phyloP scores from a whole-genome alignment of 148 eudicot genomes.

The Euryodendron excelsum region DNA sequence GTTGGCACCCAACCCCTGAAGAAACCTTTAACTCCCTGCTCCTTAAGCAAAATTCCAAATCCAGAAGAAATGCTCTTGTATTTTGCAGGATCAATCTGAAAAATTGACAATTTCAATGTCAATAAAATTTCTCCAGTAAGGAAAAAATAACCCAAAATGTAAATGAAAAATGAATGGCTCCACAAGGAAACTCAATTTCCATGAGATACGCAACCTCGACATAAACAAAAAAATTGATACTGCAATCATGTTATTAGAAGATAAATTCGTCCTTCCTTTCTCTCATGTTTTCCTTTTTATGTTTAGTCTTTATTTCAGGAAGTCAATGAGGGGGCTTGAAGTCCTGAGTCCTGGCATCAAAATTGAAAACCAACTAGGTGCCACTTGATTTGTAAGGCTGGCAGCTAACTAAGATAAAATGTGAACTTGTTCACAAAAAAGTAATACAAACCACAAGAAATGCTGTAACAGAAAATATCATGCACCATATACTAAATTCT shows the following conservation, averaged over 20 bases:
- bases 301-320: background rate
- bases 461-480: too few species aligned
- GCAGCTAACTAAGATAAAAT: too few species aligned
- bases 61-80: slow-evolving; percentile 34
- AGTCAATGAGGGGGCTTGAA: background rate
- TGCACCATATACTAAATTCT: too few species aligned
- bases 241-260: background rate
- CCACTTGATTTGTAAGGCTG: too few species aligned
- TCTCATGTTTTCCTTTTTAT: background rate
- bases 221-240: background rate
- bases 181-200: background rate
- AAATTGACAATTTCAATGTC: background rate
- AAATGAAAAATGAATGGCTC: background rate
- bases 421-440: too few species aligned
- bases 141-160: background rate
- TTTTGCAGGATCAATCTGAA: slow-evolving; percentile 41
- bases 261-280: background rate
- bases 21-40: slow-evolving; percentile 38
- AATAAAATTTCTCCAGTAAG: background rate
- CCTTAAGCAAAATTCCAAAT: slow-evolving; percentile 31
- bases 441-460: too few species aligned
- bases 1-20: slow-evolving; percentile 41
- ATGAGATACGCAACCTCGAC: background rate
- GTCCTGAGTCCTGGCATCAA: background rate
- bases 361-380: background rate